phyloP scores from a whole-genome alignment of 139 green algal species.

The Auxenochlorella protothecoides region DNA sequence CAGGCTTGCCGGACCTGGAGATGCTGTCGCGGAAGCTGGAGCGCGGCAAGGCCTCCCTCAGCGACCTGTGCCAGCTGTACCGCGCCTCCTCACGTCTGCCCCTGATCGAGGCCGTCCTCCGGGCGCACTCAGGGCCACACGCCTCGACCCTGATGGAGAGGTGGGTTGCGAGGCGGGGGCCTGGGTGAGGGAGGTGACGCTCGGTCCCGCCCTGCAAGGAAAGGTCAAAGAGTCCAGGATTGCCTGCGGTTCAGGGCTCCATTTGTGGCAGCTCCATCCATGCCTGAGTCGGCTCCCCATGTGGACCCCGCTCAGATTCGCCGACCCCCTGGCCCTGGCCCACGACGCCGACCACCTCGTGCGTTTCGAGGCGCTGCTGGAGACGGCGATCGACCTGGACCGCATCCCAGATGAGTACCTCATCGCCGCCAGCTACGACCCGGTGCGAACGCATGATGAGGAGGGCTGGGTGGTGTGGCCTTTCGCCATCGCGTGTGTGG shows the following conservation, averaged over 20 bases:
- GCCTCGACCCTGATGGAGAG: slow-evolving; percentile 33
- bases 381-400: slow-evolving; percentile 87
- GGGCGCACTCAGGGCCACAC: slow-evolving; percentile 41
- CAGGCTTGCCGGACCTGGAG: slow-evolving; percentile 89
- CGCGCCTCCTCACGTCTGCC: slow-evolving; percentile 63
- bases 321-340: slow-evolving; percentile 39
- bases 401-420: slow-evolving; percentile 90
- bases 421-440: slow-evolving; percentile 71
- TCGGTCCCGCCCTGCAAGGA: no score
- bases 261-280: no score
- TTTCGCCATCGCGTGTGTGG: not conserved
- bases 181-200: no score
- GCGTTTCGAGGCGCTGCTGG: slow-evolving; percentile 93
- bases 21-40: slow-evolving; percentile 79
- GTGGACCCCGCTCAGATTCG: slow-evolving; percentile 33
- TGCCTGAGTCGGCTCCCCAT: no score
- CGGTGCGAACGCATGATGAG: not conserved
- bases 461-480: not conserved
- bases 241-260: no score
- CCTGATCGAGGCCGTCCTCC: slow-evolving; percentile 55
- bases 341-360: slow-evolving; percentile 69
- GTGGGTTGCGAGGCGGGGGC: slow-evolving; percentile 7
- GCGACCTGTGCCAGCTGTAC: slow-evolving; percentile 91
- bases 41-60: slow-evolving; percentile 42
- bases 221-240: no score